Percentiles rank a stretch among this genome's conserved stretches.
Conservation (phyloP, 495 filamentous ascomycete genomes). For the Trichocladium antarcticum region DNA sequence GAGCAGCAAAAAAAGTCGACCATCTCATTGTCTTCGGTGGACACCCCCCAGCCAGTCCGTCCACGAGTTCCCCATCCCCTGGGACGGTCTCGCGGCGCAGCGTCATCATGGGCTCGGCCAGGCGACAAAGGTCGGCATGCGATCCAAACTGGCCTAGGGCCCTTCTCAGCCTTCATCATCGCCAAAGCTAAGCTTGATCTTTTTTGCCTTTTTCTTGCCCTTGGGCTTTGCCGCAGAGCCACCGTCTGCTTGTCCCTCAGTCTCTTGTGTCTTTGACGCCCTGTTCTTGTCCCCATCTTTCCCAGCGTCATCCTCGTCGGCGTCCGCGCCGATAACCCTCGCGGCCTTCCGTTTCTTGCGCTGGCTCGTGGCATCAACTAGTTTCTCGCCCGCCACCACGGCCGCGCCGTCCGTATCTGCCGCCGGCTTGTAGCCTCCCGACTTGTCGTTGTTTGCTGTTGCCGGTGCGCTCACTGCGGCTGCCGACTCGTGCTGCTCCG, state of each 20-base stretch:
- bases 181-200: conserved; percentile 49
- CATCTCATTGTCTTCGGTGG: too few relatives aligned
- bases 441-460: background rate
- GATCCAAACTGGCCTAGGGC: background rate
- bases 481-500: background rate
- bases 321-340: conserved; percentile 33
- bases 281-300: conserved; percentile 1
- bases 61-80: too few relatives aligned
- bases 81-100: too few relatives aligned
- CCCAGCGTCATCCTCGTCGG: conserved; percentile 13
- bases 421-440: too few relatives aligned
- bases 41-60: too few relatives aligned
- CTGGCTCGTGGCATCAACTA: conserved; percentile 14
- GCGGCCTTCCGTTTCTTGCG: conserved; percentile 41
- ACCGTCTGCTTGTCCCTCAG: too few relatives aligned
- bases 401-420: conserved; percentile 18
- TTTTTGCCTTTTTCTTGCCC: conserved; percentile 42
- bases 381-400: background rate
- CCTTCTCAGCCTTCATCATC: conserved; percentile 37
- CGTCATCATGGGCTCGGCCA: too few relatives aligned
- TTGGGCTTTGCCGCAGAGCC: background rate
- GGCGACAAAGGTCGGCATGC: background rate
- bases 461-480: background rate
- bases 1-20: too few relatives aligned
- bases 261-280: conserved; percentile 8